Base-by-base conservation (phyloP, 345 rosid genomes). In the thale cress (Arabidopsis thaliana) region DNA sequence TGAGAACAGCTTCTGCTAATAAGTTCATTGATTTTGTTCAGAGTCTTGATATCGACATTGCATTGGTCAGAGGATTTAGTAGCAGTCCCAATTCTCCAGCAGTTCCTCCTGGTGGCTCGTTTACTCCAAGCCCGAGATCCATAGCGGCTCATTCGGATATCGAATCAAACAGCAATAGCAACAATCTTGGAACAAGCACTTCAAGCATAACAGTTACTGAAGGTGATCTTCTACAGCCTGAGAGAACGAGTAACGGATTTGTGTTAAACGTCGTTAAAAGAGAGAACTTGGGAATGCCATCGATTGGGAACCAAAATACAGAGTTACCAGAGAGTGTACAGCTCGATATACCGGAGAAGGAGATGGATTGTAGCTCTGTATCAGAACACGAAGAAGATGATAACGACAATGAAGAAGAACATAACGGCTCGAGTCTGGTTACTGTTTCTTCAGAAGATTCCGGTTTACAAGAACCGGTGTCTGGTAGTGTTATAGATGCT, bases 1-100 rank as follows among this genome's bases (percentile, higher is more conserved):
- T 95, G 99, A 90, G 99, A 81, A 92, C 96, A 34, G 77, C 90
- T 57, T 95, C 97, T 23, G 99, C 99, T 37, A 87, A 90, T 70
- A 79, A 67, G 82, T 95, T 95, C 72, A 72, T 88, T 7, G 96
- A 90, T 53, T 95, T 85, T 59, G 90, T 95, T 50, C 96, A 89
- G 68, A 82, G 76, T 72, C 87, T 95, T 33, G 93, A 89, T 57
- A 60, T 71, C 2, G 88, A 88, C 53, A 52, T 85, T 59, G 96
- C 93, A 37, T 55, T 82, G 62, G 53, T 71, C 45, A 88, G 81
- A 82, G 86, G 87, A 40, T 75, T 79, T 36, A 81, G 79, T 46
- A 67, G 79, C 78, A 64, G 86, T 78, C 93, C 97, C 2, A 80
- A 40, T 24, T 79, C 82, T 14, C 82, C 82, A 10, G 82, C 75